Base-by-base conservation (phyloP, 352 stramenopile genomes). In the Phytophthora uliginosa region DNA sequence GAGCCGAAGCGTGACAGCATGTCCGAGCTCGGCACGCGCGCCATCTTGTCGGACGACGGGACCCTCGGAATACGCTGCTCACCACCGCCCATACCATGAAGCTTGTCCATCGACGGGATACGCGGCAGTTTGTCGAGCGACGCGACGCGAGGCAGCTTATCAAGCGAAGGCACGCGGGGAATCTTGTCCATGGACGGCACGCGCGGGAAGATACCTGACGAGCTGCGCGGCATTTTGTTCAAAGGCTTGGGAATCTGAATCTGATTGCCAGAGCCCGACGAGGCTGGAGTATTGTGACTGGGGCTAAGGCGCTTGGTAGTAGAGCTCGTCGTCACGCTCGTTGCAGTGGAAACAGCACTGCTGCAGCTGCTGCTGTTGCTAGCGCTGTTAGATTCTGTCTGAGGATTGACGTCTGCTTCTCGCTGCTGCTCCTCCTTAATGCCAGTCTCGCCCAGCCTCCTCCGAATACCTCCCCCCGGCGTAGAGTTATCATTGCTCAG, bases 141-240 rank as follows among this genome's bases (percentile, higher is more conserved):
- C 18, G 85, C 62, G 45, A 94, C 83, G 26, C 78, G 84, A 26
- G 86, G 78, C 4, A 95, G 45, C 38, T 93, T 93, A 65, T 93
- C 85, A 31, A 84, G 70, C 10, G 83, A 92, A 52, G 86, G 74
- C 24, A 88, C 74, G 22, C 71, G 77, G 5, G 86, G 69, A 50
- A 93, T 71, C 54, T 84, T 93, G 66, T 94, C 88, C 71, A 93
- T 87, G 7, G 89, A 96, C 20, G 85, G 84, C 48, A 93, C 81
- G 45, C 89, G 87, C 18, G 89, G 89, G 60, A 96, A 95, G 36
- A 93, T 94, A 10, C 87, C 87, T 13, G 87, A 94, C 34, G 86
- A 92, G 66, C 81, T 93, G 9, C 88, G 85, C 20, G 85, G 85
- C 81, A 93, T 92, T 74, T 95, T 95, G 77, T 77, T 90, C 57